Evolutionary conservation across 768 basidiomycete species (phyloP), one percentile per base, ranked within the genome.

Genomic region (Rhodotorula graminis): DNA sequence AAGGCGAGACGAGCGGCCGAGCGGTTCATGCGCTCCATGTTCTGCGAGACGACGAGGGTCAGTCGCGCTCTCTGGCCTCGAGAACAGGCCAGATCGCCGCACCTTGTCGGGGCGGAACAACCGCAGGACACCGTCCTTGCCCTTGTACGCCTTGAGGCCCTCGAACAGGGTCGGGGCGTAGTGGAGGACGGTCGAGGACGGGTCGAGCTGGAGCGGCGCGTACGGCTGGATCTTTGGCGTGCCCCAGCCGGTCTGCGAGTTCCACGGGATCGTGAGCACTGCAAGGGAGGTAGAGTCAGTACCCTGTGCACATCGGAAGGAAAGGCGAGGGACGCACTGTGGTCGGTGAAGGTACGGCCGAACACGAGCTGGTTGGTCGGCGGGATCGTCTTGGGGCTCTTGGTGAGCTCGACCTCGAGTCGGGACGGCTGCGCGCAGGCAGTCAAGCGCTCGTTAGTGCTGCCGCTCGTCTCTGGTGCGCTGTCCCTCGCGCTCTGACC

Each of bases 21-120:
- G 59, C 76, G 85, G 82, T 92, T 92, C 93, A 98, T 93, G 40
- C 94, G 88, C 79, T 88, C 88, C 93, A 97, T 95, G 83, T 97
- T 96, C 91, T 75, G 61, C 4, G 16, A 92, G 18, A 66, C 14
- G 18, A 18, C 44, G 9, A 33, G 16, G 10, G 16, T 21, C 6
- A 57, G 56, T 27, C 2, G n/a, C 14, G 50, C 27, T 9, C 11
- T 12, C 44, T 18, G 8, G 44, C 44, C 14, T 4, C 27, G 53
- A 29, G 3, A n/a, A n/a, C 27, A 1, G 9, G n/a, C 53, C 12
- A 4, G 1, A 5, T 1, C 21, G 37, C 29, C 70, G 29, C 44
- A 75, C 74, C 65, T 74, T 77, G 82, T 96, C 92, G 6, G 94
- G 95, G 58, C 94, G 84, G 85, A 97, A 97, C 75, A 97, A 82